Evolutionary conservation across 2,329 filamentous ascomycete species (phyloP), one percentile per base, ranked within the genome.

Genomic region (Aspergillus aculeatinus): DNA sequence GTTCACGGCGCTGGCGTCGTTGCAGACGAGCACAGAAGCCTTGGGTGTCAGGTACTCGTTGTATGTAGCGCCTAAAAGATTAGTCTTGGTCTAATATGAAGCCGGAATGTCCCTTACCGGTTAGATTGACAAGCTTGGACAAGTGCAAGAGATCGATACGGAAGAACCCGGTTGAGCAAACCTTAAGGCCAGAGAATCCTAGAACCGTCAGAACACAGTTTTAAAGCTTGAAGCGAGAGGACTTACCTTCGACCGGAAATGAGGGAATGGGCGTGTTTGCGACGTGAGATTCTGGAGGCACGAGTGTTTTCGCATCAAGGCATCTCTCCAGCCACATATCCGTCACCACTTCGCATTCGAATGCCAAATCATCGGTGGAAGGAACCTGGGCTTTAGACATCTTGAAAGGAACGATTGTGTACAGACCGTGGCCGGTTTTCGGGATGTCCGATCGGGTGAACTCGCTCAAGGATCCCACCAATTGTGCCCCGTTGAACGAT

Each of bases 281-380:
- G 47, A 90, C 82, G 71, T 95, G 87, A 4, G 85, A 81, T 55
- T 81, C 79, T 5, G 92, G 91, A 31, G 89, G 80, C 51, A 91
- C 81, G 67, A 94, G 85, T 27, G 78, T 79, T 74, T 91, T 95
- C 64, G 86, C 85, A 72, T 93, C 87, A 44, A 99, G 80, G 72
- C 94, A 98, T 51, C 87, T 86, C 77, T 99, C 95, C 55, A 99
- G 83, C 84, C 94, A 99, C 82, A 95, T 96, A 71, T 96, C 92
- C 11, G 92, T 98, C 33, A 96, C 87, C 14, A 81, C 70, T 51
- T 81, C 74, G 57, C 81, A 78, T 63, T 79, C 75, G 23, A 76
- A 74, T 0, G 72, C 75, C 57, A 76, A 66, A 48, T 77, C 75
- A 51, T 77, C 75, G 2, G 74, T 75, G 2, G 73, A 76, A 23